Conservation (phyloP, 441 rosid genomes). For the Populus hybrid region DNA sequence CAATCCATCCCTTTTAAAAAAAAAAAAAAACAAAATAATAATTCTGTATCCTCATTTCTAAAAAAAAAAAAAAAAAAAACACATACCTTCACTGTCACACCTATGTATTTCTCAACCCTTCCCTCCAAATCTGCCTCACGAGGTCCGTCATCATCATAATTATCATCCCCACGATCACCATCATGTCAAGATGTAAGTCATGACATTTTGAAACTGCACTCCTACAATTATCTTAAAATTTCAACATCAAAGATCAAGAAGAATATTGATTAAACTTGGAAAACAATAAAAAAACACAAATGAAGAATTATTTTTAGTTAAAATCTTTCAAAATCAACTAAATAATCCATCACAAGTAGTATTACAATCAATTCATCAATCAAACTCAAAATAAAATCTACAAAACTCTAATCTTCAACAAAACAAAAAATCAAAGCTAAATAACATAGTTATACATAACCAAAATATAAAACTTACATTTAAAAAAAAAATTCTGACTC, state of each 20-base stretch:
- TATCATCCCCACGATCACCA: slow-evolving; percentile 72
- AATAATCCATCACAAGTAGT: too few relatives aligned
- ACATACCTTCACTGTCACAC: slow-evolving; percentile 92
- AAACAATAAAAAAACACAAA: background rate
- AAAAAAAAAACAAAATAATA: too few relatives aligned
- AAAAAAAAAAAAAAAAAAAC: background rate
- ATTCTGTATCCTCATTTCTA: background rate
- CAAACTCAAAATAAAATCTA: too few relatives aligned
- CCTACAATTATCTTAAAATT: background rate
- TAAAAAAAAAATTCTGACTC: too few relatives aligned
- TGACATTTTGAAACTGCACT: slow-evolving; percentile 4
- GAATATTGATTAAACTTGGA: background rate
- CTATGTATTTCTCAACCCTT: slow-evolving; percentile 87
- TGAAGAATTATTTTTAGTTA: too few relatives aligned
- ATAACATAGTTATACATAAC: too few relatives aligned
- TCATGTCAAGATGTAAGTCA: slow-evolving; percentile 43
- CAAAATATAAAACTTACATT: too few relatives aligned
- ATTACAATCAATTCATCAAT: too few relatives aligned
- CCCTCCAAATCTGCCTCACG: slow-evolving; percentile 17
- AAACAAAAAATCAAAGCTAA: too few relatives aligned
- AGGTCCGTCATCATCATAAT: slow-evolving; percentile 71
- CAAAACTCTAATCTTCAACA: too few relatives aligned
- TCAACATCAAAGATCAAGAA: slow-evolving; percentile 1
- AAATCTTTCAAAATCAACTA: too few relatives aligned
- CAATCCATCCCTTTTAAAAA: too few relatives aligned